Percentiles rank a stretch among this genome's conserved stretches.
Evolutionary conservation across 2,329 filamentous ascomycete species (phyloP).

Genomic region (Apiospora rasikravindrae): DNA sequence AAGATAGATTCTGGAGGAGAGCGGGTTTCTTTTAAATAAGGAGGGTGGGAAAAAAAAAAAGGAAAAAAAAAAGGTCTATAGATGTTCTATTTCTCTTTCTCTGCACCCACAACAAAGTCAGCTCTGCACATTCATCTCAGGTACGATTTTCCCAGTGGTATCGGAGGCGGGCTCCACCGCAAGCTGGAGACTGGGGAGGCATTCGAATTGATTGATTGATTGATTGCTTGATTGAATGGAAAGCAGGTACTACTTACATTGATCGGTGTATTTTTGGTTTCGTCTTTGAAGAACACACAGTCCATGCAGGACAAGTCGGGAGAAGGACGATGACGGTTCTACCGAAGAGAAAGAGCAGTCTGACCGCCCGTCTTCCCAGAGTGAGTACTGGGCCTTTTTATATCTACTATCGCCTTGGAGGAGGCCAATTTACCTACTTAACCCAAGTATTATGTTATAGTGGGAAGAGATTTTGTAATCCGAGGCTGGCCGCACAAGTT

Average conservation of each 20-base stretch:
- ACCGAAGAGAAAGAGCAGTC: background rate
- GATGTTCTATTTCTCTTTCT: background rate
- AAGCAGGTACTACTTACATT: background rate
- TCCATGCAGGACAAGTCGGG: too few relatives aligned
- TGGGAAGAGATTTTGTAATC: slow-evolving; percentile 17
- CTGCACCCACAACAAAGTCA: background rate
- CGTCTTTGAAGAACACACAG: too few relatives aligned
- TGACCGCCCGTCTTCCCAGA: background rate
- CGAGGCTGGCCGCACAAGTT: slow-evolving; percentile 11
- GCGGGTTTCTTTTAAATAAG: background rate
- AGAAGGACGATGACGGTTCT: background rate
- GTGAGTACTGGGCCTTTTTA: slow-evolving; percentile 1
- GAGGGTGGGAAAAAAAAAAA: too few relatives aligned
- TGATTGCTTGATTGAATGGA: too few relatives aligned
- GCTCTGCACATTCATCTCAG: background rate
- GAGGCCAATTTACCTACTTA: background rate
- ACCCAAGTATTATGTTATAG: slow-evolving; percentile 7
- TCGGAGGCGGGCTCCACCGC: background rate
- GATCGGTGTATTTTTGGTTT: background rate
- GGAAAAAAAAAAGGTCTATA: too few relatives aligned
- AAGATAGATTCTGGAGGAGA: too few relatives aligned
- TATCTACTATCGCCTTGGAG: background rate
- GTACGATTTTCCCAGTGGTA: background rate
- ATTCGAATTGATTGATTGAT: too few relatives aligned
- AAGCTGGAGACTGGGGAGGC: too few relatives aligned